Conservation (phyloP, 1,284 basidiomycete species). For the Ganoderma lucidum region DNA sequence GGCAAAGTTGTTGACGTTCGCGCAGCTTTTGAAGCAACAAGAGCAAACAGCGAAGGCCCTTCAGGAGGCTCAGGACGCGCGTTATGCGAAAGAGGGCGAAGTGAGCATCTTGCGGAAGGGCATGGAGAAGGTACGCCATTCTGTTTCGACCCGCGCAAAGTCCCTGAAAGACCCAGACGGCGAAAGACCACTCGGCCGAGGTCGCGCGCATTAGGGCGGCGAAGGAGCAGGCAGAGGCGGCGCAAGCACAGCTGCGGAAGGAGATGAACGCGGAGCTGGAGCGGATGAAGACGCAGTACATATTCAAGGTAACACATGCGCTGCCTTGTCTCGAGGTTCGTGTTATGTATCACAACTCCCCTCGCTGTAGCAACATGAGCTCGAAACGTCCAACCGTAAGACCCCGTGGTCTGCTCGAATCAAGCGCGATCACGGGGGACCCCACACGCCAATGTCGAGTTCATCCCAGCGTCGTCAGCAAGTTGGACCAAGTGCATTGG, state of each 20-base stretch:
- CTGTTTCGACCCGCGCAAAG: neutral
- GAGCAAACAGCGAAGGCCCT: slow-evolving; percentile 52
- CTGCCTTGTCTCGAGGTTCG: slow-evolving; percentile 1
- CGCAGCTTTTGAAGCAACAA: slow-evolving; percentile 60
- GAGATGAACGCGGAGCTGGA: slow-evolving; percentile 74
- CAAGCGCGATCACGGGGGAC: slow-evolving; percentile 44
- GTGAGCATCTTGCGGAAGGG: slow-evolving; percentile 63
- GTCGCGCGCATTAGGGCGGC: slow-evolving; percentile 62
- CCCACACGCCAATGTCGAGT: slow-evolving; percentile 48
- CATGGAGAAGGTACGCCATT: slow-evolving; percentile 59
- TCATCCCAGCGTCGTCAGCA: slow-evolving; percentile 49
- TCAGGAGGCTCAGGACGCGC: slow-evolving; percentile 55
- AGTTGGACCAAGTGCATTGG: slow-evolving; percentile 41
- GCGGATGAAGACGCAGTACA: slow-evolving; percentile 70
- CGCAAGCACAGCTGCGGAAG: slow-evolving; percentile 60
- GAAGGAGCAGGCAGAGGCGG: slow-evolving; percentile 66
- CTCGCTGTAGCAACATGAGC: slow-evolving; percentile 69
- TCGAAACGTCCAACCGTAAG: slow-evolving; percentile 66
- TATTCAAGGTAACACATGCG: slow-evolving; percentile 63
- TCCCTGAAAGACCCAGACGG: slow-evolving; percentile 49
- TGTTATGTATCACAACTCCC: slow-evolving; percentile 20
- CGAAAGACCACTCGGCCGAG: slow-evolving; percentile 65
- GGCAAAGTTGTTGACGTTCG: neutral
- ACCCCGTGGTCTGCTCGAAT: slow-evolving; percentile 51
- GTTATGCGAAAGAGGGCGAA: slow-evolving; percentile 66